Percentiles rank a stretch among this genome's conserved stretches.
Conservation (phyloP, 1,284 basidiomycete genomes). For the Chalciporus sp. region DNA sequence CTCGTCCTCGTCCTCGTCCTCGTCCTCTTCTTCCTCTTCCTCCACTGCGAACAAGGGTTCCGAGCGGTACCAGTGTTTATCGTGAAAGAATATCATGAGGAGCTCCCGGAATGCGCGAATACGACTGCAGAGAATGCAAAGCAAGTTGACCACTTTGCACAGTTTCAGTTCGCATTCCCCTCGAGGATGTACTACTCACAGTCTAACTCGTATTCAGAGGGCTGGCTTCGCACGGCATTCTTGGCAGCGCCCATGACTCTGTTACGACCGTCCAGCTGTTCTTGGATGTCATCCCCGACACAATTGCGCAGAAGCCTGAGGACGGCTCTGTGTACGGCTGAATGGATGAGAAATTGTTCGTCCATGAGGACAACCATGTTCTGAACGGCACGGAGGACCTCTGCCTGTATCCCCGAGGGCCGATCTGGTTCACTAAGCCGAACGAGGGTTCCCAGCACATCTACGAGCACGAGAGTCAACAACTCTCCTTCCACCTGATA, state of each 20-base stretch:
- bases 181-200: slow-evolving; percentile 48
- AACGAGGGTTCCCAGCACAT: slow-evolving; percentile 84
- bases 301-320: slow-evolving; percentile 85
- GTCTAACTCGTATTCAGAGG: slow-evolving; percentile 86
- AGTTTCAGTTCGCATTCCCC: background rate
- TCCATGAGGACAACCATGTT: slow-evolving; percentile 89
- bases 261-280: slow-evolving; percentile 75
- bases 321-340: slow-evolving; percentile 87
- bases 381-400: slow-evolving; percentile 81
- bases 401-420: slow-evolving; percentile 83
- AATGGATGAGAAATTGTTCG: slow-evolving; percentile 89
- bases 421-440: slow-evolving; percentile 82
- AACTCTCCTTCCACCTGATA: background rate
- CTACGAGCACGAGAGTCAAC: slow-evolving; percentile 40
- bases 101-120: slow-evolving; percentile 89
- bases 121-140: slow-evolving; percentile 89
- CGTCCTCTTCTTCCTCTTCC: slow-evolving; percentile 63
- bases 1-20: slow-evolving; percentile 51
- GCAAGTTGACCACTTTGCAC: slow-evolving; percentile 77
- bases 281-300: slow-evolving; percentile 87
- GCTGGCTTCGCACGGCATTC: slow-evolving; percentile 63
- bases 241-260: slow-evolving; percentile 82
- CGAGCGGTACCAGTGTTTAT: slow-evolving; percentile 81
- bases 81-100: slow-evolving; percentile 95
- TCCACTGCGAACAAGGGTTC: slow-evolving; percentile 70